Percentiles rank a stretch among this genome's conserved stretches.
These are phyloP conservation scores for Melampsora americana DNA, from an alignment of 1,284 basidiomycete species.

Conservation along the genomic window DNA sequence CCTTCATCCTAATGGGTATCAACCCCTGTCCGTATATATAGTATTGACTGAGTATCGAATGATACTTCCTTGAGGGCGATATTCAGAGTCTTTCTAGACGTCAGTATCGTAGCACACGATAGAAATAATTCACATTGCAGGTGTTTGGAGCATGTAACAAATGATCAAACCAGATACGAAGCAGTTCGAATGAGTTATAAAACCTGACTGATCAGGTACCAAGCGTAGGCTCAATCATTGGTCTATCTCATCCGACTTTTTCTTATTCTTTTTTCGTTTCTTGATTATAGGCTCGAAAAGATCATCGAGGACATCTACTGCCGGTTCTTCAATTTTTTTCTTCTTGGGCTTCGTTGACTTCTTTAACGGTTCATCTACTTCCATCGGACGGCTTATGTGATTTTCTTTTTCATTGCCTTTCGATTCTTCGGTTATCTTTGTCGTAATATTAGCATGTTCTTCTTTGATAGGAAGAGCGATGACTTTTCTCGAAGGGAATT, in stretches of 20 bases:
- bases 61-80: no score
- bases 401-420: background rate
- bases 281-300: background rate
- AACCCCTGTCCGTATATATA: no score
- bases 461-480: background rate
- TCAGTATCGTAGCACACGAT: no score
- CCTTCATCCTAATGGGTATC: no score
- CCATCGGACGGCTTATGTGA: background rate
- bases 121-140: no score
- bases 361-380: background rate
- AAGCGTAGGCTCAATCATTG: no score
- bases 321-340: background rate
- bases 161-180: no score
- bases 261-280: background rate
- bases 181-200: no score
- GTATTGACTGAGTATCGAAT: no score
- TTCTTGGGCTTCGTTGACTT: background rate
- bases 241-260: background rate
- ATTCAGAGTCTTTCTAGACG: no score
- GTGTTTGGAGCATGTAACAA: no score
- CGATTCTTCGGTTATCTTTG: background rate
- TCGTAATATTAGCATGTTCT: background rate
- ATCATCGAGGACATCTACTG: background rate
- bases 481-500: slow-evolving; percentile 5
- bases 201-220: no score